phyloP scores from a whole-genome alignment of 2,329 filamentous ascomycete species.

The Ambrosiella beaveri region DNA sequence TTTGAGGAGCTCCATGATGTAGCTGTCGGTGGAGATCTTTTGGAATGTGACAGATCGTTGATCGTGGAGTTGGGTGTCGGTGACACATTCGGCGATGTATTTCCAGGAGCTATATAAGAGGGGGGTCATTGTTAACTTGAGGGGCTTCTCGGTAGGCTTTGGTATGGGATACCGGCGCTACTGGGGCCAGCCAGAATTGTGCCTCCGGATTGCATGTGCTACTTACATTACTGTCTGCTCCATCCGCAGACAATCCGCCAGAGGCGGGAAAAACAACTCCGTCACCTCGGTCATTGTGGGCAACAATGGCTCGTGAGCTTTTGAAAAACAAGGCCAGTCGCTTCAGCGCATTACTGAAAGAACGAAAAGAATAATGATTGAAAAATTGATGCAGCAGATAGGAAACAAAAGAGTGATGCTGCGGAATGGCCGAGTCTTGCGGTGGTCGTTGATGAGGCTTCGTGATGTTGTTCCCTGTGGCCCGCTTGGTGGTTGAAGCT shows the following conservation, averaged over 20 bases:
- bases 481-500: background rate
- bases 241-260: constrained; percentile 71
- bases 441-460: background rate
- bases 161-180: no score
- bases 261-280: constrained; percentile 53
- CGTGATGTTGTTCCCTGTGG: background rate
- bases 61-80: constrained; percentile 39
- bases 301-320: background rate
- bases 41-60: constrained; percentile 37
- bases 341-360: background rate
- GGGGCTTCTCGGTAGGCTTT: background rate
- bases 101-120: constrained; percentile 40
- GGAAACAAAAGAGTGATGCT: background rate
- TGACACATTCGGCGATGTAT: constrained; percentile 36
- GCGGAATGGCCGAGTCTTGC: background rate
- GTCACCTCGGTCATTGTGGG: background rate
- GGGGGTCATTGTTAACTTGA: background rate
- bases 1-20: constrained; percentile 50
- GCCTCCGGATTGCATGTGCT: background rate
- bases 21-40: constrained; percentile 53
- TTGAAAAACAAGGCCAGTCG: no score
- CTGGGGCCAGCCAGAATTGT: no score
- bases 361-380: background rate
- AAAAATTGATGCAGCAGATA: background rate
- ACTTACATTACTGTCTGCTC: constrained; percentile 65